Evolutionary conservation across 2,329 filamentous ascomycete genomes (phyloP).

Genomic region (Xylaria sp.): DNA sequence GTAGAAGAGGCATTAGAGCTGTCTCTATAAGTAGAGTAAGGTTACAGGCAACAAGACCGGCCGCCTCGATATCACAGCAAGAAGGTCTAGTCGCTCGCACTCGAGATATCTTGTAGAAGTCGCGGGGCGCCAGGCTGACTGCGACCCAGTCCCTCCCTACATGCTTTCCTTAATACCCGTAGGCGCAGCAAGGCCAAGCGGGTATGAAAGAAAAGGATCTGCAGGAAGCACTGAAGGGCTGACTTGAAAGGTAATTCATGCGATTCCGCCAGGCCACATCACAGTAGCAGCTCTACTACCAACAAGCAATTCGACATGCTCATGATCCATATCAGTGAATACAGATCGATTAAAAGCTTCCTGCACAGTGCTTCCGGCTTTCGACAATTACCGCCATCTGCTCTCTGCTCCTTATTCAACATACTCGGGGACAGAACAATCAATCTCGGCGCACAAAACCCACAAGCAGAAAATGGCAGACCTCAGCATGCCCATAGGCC

Average conservation of each 20-base stretch:
- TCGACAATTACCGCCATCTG: too few species aligned
- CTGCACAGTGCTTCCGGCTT: too few species aligned
- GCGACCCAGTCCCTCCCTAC: not conserved
- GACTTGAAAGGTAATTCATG: not conserved
- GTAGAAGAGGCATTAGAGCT: not conserved
- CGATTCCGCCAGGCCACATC: not conserved
- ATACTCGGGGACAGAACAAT: not conserved
- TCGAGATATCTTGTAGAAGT: not conserved
- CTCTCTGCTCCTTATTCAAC: too few species aligned
- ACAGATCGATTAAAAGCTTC: too few species aligned
- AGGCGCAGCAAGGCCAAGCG: not conserved
- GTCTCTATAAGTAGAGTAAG: not conserved
- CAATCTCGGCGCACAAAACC: not conserved
- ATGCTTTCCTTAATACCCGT: not conserved
- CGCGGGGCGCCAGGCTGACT: not conserved
- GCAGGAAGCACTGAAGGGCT: not conserved
- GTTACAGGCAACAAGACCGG: not conserved
- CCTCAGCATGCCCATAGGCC: not conserved
- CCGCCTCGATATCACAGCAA: too few species aligned
- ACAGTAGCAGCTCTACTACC: not conserved
- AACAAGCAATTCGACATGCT: too few species aligned
- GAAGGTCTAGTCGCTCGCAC: not conserved
- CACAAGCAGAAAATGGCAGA: slow-evolving; percentile 1
- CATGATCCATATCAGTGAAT: too few species aligned
- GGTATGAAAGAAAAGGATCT: not conserved